These are phyloP conservation scores for Prorocentrum cordatum DNA, from an alignment of 169 alveolate genomes.

Conservation along the genomic window DNA sequence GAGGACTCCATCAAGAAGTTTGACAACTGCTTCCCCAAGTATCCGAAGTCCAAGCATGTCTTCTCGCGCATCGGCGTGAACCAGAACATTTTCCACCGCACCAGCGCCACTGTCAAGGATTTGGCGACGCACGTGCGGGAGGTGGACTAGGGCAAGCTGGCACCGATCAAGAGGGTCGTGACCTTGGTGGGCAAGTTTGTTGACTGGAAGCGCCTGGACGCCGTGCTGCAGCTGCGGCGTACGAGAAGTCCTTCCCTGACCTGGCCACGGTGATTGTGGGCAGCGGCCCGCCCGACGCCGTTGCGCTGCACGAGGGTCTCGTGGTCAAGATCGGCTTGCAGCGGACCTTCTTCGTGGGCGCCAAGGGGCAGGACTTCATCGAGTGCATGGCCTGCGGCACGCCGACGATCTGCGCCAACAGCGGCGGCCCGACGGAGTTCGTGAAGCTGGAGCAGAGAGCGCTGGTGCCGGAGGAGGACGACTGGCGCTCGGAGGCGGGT, in stretches of 20 bases:
- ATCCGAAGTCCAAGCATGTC: slow-evolving; percentile 29
- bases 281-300: slow-evolving; percentile 32
- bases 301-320: not conserved
- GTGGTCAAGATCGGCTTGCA: not conserved
- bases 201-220: slow-evolving; percentile 28
- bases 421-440: slow-evolving; percentile 51
- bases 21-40: slow-evolving; percentile 20
- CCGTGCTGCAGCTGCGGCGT: not conserved
- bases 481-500: slow-evolving; percentile 11
- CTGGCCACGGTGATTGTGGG: slow-evolving; percentile 31
- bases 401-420: slow-evolving; percentile 49
- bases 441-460: slow-evolving; percentile 32
- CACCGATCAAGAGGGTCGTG: slow-evolving; percentile 13
- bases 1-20: slow-evolving; percentile 24
- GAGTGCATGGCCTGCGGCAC: slow-evolving; percentile 62
- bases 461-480: slow-evolving; percentile 11
- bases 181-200: slow-evolving; percentile 36
- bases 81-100: slow-evolving; percentile 6
- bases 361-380: slow-evolving; percentile 39
- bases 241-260: not conserved
- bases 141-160: not conserved
- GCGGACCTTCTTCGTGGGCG: slow-evolving; percentile 23
- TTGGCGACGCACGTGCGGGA: not conserved
- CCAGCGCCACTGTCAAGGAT: not conserved
- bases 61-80: slow-evolving; percentile 63